Base-by-base conservation (phyloP, 306 rosid genomes). In the Cicer pinnatifidum region DNA sequence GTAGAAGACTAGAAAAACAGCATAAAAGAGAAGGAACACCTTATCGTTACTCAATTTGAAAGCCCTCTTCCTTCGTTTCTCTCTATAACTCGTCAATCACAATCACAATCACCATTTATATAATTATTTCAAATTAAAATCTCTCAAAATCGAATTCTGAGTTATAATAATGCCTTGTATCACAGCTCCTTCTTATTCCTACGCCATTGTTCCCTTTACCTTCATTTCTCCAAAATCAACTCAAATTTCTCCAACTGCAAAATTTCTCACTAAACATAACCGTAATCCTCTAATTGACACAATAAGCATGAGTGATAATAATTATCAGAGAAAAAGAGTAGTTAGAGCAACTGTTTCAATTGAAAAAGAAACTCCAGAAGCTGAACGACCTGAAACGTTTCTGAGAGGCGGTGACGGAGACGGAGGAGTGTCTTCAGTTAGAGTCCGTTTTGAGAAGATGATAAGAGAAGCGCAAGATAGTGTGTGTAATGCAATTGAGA, bases 401-500 rank as follows among this genome's bases (percentile, higher is more conserved):
- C 96, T 94, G 53, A 82, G 95, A 10, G 86, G 84, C 17, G 71
- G 82, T 5, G 94, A 89, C 11, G 82, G 52, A 16, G 76, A 72
- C 39, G 60, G 48, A 11, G 81, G 86, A 12, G 79, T 85, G 1
- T 23, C 63, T 11, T 68, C 97, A 0, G 89, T 94, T 8, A 75
- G 98, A 75, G 85, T 86, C 9, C 88, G 98, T 4, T 94, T 94
- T 46, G 99, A 94, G 91, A 94, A 91, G 81, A 94, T 94, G 99
- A 94, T 94, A 16, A 85, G 99, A 73, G 96, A 88, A 13, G 95
- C 97, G 28, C 99, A 94, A 81, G 97, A 94, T 64, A 85, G 50
- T 1, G 95, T 94, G 0, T 94, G 99, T 57, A 52, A n/a, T 52
- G 99, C 95, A 1, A 84, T 94, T 61, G 93, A 92, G 76, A 77